Base-by-base conservation (phyloP, 1,284 basidiomycete genomes). In the Ganoderma boninense region DNA sequence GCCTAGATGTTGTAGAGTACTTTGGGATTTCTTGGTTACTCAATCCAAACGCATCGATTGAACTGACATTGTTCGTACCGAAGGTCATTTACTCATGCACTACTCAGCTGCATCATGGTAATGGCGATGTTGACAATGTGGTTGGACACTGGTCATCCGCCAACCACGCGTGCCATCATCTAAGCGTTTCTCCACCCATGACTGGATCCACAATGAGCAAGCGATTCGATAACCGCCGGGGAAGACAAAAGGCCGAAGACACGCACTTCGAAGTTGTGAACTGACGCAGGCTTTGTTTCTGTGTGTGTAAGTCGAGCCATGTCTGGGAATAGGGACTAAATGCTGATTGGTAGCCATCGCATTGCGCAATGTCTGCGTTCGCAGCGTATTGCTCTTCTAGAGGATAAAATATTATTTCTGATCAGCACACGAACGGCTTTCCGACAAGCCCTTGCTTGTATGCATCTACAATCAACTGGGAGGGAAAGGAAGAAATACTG, bases 61-160 rank as follows among this genome's bases (percentile, higher is more conserved):
- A 43, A 16, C 2, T 2, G 6, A 38, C 7, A 38, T 7, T 43
- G 43, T 43, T 18, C 14, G 18, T 2, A 16, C 43, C 6, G 13
- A 43, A 43, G 14, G 14, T 43, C 6, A 10, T 38, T 10, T 8
- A 38, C 10, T 38, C 38, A 38, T 38, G 38, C 38, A 10, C 38
- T 2, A 38, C 7, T 38, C 38, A 38, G 38, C 6, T 38, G 23
- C 26, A 14, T 56, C 54, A 62, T 23, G 38, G 20, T 71, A 26
- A 63, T 57, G 23, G 67, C 72, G 4, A 75, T 64, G 2, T 69
- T 73, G 7, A 75, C 65, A 61, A 76, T 72, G 54, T 74, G 71
- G 57, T 74, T 73, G 14, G 71, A 67, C 61, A 75, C 74, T 73
- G 14, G 71, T 68, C 61, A 75, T 69, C 65, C 71, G 68, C 71